Percentiles rank a stretch among this genome's conserved stretches.
Evolutionary conservation across 176 grass and related monocot species (phyloP).

Genomic region (Otatea glauca): DNA sequence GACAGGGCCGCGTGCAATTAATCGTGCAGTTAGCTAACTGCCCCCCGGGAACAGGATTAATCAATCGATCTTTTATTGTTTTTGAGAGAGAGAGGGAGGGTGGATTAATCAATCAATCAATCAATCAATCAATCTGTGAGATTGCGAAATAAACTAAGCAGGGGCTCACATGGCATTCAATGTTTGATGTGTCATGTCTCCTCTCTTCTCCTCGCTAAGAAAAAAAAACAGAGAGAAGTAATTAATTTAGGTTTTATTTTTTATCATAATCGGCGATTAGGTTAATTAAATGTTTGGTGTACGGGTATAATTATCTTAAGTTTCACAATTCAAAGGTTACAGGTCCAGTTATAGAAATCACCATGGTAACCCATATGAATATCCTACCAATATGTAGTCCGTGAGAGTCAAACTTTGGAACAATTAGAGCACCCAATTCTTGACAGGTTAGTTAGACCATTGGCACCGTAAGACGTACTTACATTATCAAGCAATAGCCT

Average conservation of each 20-base stretch:
- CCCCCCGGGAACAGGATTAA: slow-evolving; percentile 24
- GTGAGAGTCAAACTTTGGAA: not conserved
- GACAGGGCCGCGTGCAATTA: slow-evolving; percentile 37
- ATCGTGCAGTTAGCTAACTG: slow-evolving; percentile 53
- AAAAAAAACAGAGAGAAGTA: not conserved
- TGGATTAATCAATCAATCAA: slow-evolving; percentile 6
- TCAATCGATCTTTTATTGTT: slow-evolving; percentile 14
- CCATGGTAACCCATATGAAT: not conserved
- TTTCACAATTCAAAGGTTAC: not conserved
- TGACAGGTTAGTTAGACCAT: not conserved
- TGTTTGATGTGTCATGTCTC: slow-evolving; percentile 48
- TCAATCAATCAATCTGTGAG: slow-evolving; percentile 11
- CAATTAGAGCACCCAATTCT: not conserved
- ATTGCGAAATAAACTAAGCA: slow-evolving; percentile 41
- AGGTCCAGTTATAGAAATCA: not conserved
- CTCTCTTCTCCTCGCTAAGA: slow-evolving; percentile 18
- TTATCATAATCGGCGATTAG: not conserved
- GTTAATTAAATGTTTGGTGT: not conserved
- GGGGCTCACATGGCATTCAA: slow-evolving; percentile 52
- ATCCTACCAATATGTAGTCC: not conserved
- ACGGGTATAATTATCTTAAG: not conserved
- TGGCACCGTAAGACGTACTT: slow-evolving; percentile 3
- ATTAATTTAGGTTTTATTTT: not conserved
- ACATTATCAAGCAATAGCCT: slow-evolving; percentile 9
- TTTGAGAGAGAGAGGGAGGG: not conserved